Evolutionary conservation across 2,329 filamentous ascomycete genomes (phyloP), one percentile per base, ranked within the genome.

Genomic region (Trichoderma sp.): DNA sequence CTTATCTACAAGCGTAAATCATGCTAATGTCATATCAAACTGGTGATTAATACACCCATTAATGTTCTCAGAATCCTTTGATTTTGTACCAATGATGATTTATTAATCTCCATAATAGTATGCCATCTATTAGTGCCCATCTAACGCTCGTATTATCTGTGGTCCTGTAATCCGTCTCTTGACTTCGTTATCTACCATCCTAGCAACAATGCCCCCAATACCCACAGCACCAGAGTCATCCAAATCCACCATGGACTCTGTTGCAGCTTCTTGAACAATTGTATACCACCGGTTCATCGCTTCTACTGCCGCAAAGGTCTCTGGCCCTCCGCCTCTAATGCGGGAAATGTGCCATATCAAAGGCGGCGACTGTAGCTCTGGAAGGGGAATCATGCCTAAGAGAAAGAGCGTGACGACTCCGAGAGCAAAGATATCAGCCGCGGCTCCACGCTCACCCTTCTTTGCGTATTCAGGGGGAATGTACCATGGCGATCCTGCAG

Each of bases 401-500:
- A 66, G 3, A 16, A 60, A 61, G 4, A 68, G 43, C 55, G 60
- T 52, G n/a, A 58, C 62, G 14, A 68, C 27, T 4, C 57, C 66
- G 1, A 62, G 35, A 31, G 66, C 66, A 29, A 29, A 68, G 8
- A 68, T 40, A 35, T 68, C 66, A 10, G 57, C 57, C 8, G 57
- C n/a, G 29, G 21, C n/a, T 11, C 58, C 66, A 24, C 66, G 58
- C 5, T 24, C 13, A 2, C 13, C 47, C 8, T 43, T n/a, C n/a
- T 7, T 19, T 2, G 43, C 14, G 10, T 19, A 27, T 4, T 65
- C 62, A 16, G 62, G 62, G 4, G 62, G 62, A 16, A 65, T 13
- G 27, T 65, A 65, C 49, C 62, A 47, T 19, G 47, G 31, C 10
- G 61, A 24, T 52, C 47, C 61, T 7, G n/a, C 10, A 14, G 64